phyloP scores from a whole-genome alignment of 176 grass and related monocot species.

The Aechmea fasciata region DNA sequence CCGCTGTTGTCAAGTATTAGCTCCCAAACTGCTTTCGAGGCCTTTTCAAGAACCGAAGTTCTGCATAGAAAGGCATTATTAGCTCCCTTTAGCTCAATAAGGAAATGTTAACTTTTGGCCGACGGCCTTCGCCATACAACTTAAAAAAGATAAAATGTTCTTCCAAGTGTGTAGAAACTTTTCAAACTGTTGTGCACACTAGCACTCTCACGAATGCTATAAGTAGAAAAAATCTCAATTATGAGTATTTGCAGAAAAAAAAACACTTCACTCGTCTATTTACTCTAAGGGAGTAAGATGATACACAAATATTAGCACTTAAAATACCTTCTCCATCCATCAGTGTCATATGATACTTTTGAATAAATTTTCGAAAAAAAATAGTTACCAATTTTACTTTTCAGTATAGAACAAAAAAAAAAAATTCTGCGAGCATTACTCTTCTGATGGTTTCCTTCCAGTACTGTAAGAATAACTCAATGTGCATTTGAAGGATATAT shows the following conservation, averaged over 20 bases:
- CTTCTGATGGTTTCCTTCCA: background rate
- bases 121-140: background rate
- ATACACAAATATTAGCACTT: background rate
- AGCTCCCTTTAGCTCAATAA: background rate
- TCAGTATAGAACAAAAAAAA: background rate
- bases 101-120: too few relatives aligned
- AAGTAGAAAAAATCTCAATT: background rate
- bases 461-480: background rate
- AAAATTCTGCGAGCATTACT: background rate
- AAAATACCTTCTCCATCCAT: background rate
- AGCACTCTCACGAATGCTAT: too few relatives aligned
- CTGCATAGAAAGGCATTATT: conserved; percentile 30
- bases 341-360: background rate
- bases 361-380: too few relatives aligned
- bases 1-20: conserved; percentile 60
- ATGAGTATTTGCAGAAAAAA: background rate
- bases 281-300: background rate
- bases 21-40: conserved; percentile 85
- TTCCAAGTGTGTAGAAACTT: background rate
- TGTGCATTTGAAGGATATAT: background rate
- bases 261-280: background rate
- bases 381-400: too few relatives aligned
- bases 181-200: background rate
- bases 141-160: background rate
- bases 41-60: conserved; percentile 91